phyloP scores from a whole-genome alignment of 371 early-diverging fungal genomes.

The Paraphysoderma sedebokerense region DNA sequence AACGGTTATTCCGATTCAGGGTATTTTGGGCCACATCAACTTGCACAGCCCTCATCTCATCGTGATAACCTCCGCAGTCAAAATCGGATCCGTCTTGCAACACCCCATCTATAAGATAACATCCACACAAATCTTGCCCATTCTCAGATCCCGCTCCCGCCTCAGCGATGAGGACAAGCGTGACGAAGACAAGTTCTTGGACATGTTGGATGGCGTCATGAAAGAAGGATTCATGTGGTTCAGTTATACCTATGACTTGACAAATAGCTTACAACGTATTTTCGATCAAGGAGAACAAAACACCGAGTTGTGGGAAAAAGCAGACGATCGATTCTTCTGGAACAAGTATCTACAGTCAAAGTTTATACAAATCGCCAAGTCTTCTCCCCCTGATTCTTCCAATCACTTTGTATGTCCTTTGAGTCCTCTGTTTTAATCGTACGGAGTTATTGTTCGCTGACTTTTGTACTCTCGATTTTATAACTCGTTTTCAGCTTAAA shows the following conservation, averaged over 20 bases:
- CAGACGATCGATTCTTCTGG: conserved; percentile 84
- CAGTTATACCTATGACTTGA: conserved; percentile 71
- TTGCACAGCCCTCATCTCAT: conserved; percentile 46
- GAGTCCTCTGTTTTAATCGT: too few relatives aligned
- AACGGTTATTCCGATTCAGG: too few relatives aligned
- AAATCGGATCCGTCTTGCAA: conserved; percentile 35
- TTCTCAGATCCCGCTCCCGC: conserved; percentile 15
- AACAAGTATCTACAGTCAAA: conserved; percentile 51
- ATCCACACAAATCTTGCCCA: conserved; percentile 50
- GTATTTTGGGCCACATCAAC: conserved; percentile 14
- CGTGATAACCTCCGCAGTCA: conserved; percentile 56
- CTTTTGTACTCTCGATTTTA: not conserved
- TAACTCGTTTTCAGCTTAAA: conserved; percentile 23
- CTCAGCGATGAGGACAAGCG: conserved; percentile 18
- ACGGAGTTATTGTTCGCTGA: too few relatives aligned
- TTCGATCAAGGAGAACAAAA: conserved; percentile 4
- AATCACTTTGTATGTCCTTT: too few relatives aligned
- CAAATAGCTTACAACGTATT: conserved; percentile 53
- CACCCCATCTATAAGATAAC: conserved; percentile 55
- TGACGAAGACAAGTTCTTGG: conserved; percentile 59
- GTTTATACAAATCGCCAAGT: conserved; percentile 31
- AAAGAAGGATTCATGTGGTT: conserved; percentile 55
- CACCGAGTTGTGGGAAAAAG: conserved; percentile 25
- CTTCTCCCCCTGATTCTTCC: conserved; percentile 1
- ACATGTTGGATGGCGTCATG: conserved; percentile 50